Percentiles rank a stretch among this genome's conserved stretches.
These are phyloP conservation scores for Vitis hybrid DNA, from an alignment of 177 flowering plant genomes.

Conservation along the genomic window DNA sequence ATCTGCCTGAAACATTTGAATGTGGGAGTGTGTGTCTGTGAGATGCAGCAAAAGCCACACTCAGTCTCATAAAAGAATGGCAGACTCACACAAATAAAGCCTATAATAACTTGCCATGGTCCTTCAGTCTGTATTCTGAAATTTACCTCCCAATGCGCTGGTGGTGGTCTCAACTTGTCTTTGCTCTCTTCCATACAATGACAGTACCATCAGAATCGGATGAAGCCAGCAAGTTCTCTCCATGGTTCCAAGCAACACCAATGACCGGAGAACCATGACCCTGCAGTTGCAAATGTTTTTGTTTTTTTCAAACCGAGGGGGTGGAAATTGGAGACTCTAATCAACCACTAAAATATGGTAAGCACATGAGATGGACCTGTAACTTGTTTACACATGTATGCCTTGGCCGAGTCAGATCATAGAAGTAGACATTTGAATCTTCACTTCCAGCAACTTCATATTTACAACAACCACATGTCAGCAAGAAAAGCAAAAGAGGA, in stretches of 20 bases:
- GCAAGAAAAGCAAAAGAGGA: slow-evolving; percentile 2
- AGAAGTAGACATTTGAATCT: slow-evolving; percentile 93
- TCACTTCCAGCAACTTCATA: slow-evolving; percentile 89
- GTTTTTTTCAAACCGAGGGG: background rate
- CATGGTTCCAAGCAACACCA: slow-evolving; percentile 94
- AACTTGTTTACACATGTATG: slow-evolving; percentile 94
- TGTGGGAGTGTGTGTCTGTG: too few relatives aligned
- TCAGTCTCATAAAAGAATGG: background rate
- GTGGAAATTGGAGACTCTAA: background rate
- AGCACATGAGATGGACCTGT: slow-evolving; percentile 52
- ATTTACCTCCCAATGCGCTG: background rate
- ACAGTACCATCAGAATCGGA: slow-evolving; percentile 93
- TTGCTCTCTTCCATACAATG: slow-evolving; percentile 98
- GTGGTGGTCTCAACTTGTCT: slow-evolving; percentile 30
- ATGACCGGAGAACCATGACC: slow-evolving; percentile 93
- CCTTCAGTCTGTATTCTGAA: background rate
- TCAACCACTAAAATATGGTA: background rate
- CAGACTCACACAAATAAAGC: background rate
- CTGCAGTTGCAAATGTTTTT: slow-evolving; percentile 44
- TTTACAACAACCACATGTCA: slow-evolving; percentile 11
- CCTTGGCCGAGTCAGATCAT: slow-evolving; percentile 88
- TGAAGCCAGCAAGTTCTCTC: slow-evolving; percentile 95
- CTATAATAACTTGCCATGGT: background rate
- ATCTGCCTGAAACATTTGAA: too few relatives aligned
- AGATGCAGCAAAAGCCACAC: background rate